A percentile compares a stretch with the other conserved stretches of the same genome.
phyloP scores from a whole-genome alignment of 805 yeast species.

The Dipodascopsis uninucleata region DNA sequence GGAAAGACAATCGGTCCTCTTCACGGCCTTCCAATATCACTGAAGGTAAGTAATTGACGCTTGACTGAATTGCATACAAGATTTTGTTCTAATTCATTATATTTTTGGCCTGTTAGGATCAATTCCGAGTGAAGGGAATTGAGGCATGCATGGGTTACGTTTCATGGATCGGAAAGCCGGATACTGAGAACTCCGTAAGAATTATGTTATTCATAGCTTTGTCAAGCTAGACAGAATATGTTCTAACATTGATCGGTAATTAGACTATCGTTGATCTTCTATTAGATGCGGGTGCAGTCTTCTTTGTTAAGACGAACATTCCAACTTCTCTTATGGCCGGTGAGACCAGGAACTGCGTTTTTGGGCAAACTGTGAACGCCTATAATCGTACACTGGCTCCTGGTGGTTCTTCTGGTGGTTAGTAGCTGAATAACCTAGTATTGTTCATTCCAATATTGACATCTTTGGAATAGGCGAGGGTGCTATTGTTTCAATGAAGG shows the following conservation, averaged over 20 bases:
- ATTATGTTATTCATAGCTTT: conserved; percentile 12
- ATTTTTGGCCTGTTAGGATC: conserved; percentile 34
- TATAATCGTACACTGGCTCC: conserved; percentile 43
- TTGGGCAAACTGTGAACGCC: conserved; percentile 48
- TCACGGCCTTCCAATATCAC: conserved; percentile 63
- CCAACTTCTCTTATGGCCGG: conserved; percentile 45
- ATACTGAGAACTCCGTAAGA: conserved; percentile 36
- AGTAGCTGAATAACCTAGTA: no score
- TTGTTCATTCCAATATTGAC: conserved; percentile 20
- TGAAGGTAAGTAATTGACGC: conserved; percentile 42
- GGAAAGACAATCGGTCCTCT: conserved; percentile 57
- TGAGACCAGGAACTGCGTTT: conserved; percentile 45
- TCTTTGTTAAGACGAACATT: conserved; percentile 52
- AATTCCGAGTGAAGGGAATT: conserved; percentile 46
- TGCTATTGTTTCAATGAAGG: conserved; percentile 44
- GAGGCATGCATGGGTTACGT: conserved; percentile 51
- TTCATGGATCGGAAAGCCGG: conserved; percentile 41
- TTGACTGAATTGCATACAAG: neutral
- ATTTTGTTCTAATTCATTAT: neutral
- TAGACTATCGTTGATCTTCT: conserved; percentile 41
- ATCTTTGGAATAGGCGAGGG: conserved; percentile 43
- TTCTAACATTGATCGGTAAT: neutral
- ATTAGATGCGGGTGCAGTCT: conserved; percentile 49
- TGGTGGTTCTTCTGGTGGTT: conserved; percentile 58
- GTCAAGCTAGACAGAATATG: no score